Base-by-base conservation (phyloP, 495 filamentous ascomycete genomes). In the Alectoria sarmentosa region DNA sequence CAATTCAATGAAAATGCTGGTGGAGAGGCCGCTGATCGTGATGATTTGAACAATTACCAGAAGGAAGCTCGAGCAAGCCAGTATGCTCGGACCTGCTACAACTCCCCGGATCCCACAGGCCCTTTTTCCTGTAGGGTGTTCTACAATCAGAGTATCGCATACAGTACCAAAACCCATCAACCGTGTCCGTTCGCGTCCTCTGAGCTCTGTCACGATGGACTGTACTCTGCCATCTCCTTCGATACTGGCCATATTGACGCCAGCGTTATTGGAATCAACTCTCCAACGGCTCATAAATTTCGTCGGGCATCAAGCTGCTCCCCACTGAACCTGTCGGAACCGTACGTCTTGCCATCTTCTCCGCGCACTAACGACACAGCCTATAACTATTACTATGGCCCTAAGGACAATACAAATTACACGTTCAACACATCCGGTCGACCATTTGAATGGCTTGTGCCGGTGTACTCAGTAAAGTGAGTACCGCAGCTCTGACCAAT, bases 41-140 rank as follows among this genome's bases (percentile, higher is more conserved):
- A 67, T 36, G 68, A 67, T 62, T 21, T 67, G 2, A 32, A 65
- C 39, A 62, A 67, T 32, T 63, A 62, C 23, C 37, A 52, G 34
- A 65, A 65, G 56, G 69, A 71, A 56, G 54, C 49, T 30, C 55
- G 64, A 58, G 66, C 69, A 23, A 65, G 57, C 39, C 58, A 70
- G 36, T 72, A 70, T 54, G 70, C 69, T 42, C 64, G 64, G 38
- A 69, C 60, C 26, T 72, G 70, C 63, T 72, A 70, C 41, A 59
- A 61, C 42, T 13, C 62, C 8, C 37, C n/a, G 1, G 36, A 59
- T 15, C 32, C 48, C 19, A 9, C 42, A 46, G 36, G 23, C 14
- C 28, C 67, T 32, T 37, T 60, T 23, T 30, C 59, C 8, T 72
- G 70, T 48, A 41, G 62, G 17, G 60, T 66, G n/a, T 72, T 72